Evolutionary conservation across 73 alveolate genomes (phyloP), one percentile per base, ranked within the genome.

Genomic region (Uronychia binucleata): DNA sequence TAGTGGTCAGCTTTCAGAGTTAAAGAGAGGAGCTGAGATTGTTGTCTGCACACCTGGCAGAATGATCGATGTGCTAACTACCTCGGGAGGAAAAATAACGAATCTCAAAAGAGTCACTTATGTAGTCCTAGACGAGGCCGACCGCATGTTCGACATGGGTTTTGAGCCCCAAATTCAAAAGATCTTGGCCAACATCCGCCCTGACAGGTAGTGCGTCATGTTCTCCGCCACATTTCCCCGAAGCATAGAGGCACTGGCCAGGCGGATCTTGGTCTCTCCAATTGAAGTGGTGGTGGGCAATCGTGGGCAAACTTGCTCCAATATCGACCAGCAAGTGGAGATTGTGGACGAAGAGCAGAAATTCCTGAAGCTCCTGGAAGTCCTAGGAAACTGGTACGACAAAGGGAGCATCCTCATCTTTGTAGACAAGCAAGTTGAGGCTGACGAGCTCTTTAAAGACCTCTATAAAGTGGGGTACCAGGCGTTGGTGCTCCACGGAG

Each of bases 101-200:
- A 97, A 97, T 87, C 96, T 98, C 79, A 90, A 91, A 82, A 97
- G 99, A 91, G 96, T 96, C 58, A 95, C 99, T 34, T 97, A 95
- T 91, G 97, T 98, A 26, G 99, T 98, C 30, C 93, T 98, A 1
- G 99, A 98, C 91, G 99, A 98, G 94, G 99, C 99, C 35, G 99
- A 98, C 87, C 88, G 99, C 92, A 98, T 98, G 99, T 92, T 98
- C 75, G 99, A 98, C 93, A 89, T 97, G 96, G 99, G 99, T 26
- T 98, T 98, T 88, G 99, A 97, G 79, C 99, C 99, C 13, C 98
- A 98, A 92, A 96, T 98, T 26, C 90, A 95, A 14, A 95, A 94
- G 81, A 97, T 98, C 34, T 80, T 98, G 59, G 88, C 91, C 31
- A 94, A 94, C 83, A 92, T 91, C n/a, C 76, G 99, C 58, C 97